Conservation (phyloP, 2,329 filamentous ascomycete species). For the Huntiella savannae region DNA sequence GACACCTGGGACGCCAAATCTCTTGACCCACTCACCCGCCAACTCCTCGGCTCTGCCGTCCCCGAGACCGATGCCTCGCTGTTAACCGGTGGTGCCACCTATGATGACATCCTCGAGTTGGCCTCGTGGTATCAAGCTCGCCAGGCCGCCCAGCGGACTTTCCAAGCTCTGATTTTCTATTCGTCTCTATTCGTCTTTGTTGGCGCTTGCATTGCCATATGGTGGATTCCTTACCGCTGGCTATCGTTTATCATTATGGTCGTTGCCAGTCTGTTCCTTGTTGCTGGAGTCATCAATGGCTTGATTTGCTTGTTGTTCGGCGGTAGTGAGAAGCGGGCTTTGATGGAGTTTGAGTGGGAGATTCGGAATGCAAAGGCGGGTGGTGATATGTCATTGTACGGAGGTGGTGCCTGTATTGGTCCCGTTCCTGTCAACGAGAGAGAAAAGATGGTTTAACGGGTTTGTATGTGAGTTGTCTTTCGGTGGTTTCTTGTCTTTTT, state of each 20-base stretch:
- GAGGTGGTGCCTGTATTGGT: neutral
- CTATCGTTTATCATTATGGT: conserved; percentile 67
- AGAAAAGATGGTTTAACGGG: conserved; percentile 8
- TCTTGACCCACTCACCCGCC: conserved; percentile 16
- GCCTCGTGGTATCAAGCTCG: conserved; percentile 49
- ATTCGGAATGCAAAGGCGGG: conserved; percentile 45
- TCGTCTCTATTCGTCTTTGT: conserved; percentile 46
- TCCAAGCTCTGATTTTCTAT: conserved; percentile 58
- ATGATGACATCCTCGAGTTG: conserved; percentile 52
- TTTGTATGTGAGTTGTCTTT: neutral
- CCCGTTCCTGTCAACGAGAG: conserved; percentile 1
- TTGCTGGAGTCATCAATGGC: conserved; percentile 62
- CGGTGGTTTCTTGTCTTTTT: neutral
- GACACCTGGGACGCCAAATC: conserved; percentile 13
- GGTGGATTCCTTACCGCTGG: conserved; percentile 64
- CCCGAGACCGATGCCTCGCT: conserved; percentile 13
- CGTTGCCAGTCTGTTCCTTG: conserved; percentile 57
- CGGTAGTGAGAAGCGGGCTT: conserved; percentile 57
- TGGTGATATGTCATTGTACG: conserved; percentile 8
- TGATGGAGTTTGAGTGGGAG: conserved; percentile 91
- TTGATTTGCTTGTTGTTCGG: conserved; percentile 78
- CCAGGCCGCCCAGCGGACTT: conserved; percentile 51
- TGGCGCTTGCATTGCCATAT: conserved; percentile 61
- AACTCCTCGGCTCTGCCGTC: conserved; percentile 17
- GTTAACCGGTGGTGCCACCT: conserved; percentile 16